A percentile compares a stretch with the other conserved stretches of the same genome.
Evolutionary conservation across 225 moss, liverwort and hornwort genomes (phyloP).

Genomic region (Bryum argenteum): DNA sequence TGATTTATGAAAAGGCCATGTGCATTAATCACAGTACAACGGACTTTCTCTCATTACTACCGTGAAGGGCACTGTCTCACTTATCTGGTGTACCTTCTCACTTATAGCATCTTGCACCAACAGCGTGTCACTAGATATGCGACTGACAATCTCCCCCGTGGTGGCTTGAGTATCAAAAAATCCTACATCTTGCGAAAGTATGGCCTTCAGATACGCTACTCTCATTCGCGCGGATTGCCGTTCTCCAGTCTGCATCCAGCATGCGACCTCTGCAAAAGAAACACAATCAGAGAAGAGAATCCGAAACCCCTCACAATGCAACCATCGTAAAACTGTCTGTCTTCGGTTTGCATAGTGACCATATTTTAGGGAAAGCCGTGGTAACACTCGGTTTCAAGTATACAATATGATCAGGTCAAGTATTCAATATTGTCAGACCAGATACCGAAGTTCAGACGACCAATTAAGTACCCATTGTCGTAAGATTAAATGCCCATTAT

Average conservation of each 20-base stretch:
- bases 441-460: too few relatives aligned
- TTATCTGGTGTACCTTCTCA: conserved; percentile 63
- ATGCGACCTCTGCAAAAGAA: conserved; percentile 82
- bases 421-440: too few relatives aligned
- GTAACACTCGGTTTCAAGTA: neutral
- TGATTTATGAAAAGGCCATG: neutral
- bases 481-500: too few relatives aligned
- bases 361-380: neutral
- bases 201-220: conserved; percentile 77
- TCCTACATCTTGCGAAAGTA: conserved; percentile 96
- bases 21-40: neutral
- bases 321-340: too few relatives aligned
- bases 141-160: conserved; percentile 71
- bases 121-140: conserved; percentile 71
- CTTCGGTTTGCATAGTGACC: neutral
- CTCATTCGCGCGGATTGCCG: conserved; percentile 91
- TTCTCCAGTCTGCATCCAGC: conserved; percentile 99
- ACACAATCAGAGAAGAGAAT: conserved; percentile 4
- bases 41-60: neutral
- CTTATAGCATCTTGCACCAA: conserved; percentile 84
- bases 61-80: neutral
- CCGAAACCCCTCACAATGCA: neutral
- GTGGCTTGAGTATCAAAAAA: conserved; percentile 78
- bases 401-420: too few relatives aligned
- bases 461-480: too few relatives aligned